Base-by-base conservation (phyloP, 345 rosid species). In the Pistacia vera region DNA sequence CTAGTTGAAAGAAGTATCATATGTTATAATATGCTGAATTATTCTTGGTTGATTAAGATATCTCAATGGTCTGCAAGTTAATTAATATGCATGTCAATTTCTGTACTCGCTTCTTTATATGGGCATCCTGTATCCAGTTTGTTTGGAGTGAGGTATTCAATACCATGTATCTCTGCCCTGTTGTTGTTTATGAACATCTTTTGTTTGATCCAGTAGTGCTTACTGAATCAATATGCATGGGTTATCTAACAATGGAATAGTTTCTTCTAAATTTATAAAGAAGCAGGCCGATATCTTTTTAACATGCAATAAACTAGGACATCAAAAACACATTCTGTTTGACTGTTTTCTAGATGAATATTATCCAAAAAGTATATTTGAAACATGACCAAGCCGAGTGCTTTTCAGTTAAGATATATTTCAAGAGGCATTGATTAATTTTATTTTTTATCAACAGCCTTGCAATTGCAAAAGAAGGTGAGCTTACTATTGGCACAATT, bases 391-490 rank as follows among this genome's bases (percentile, higher is more conserved):
- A 12, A 38, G 41, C 65, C 11, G 9, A 25, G 17, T 12, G 49
- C 51, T 18, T 14, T 35, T 38, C 22, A 25, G 10, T 64, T 36
- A 58, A 3, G 16, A 61, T 69, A 44, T 62, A 22, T 66, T 28
- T 38, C 44, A 4, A 38, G 57, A 25, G 16, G 61, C 9, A 66
- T 59, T 76, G 46, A 71, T 78, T 60, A 68, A 72, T 58, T 48
- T 63, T 72, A 22, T 75, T 12, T 61, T 68, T 72, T 59, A 59
- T 75, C 74, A 41, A 72, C 93, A 93, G 99, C 78, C 89, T 95
- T 20, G 99, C 98, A 28, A 90, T 95, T 85, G 98, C 98, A 28
- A 95, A 91, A 80, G 97, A 90, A 85, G 99, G 97, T 0, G 96
- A 92, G 78, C 97, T 95, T 82, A 89, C 95, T 8, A 93, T 95